These are phyloP conservation scores for Thalassiosira livingstoniorum DNA, from an alignment of 352 stramenopile species.

Conservation along the genomic window DNA sequence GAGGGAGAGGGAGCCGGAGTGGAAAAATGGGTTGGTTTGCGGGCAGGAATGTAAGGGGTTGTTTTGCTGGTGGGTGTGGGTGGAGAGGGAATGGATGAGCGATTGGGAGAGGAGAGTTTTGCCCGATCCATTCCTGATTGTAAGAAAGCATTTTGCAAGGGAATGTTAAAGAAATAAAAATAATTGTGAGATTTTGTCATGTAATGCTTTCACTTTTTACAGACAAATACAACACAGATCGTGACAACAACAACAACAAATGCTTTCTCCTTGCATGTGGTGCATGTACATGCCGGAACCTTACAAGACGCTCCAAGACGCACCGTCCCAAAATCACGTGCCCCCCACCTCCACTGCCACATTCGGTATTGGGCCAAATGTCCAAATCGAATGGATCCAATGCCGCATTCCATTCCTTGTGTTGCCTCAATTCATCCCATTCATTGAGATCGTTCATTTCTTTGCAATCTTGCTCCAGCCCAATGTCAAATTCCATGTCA, in stretches of 20 bases:
- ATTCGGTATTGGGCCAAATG: conserved; percentile 44
- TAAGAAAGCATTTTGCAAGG: no score
- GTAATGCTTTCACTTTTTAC: no score
- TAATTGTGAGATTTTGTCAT: no score
- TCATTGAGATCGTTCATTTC: conserved; percentile 2
- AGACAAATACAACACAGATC: no score
- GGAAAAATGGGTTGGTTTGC: conserved; percentile 23
- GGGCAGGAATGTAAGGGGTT: not conserved
- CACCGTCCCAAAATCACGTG: conserved; percentile 66
- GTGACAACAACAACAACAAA: no score
- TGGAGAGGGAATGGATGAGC: conserved; percentile 22
- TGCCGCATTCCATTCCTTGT: not conserved
- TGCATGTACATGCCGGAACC: no score
- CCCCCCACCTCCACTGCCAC: conserved; percentile 41
- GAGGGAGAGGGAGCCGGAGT: conserved; percentile 29
- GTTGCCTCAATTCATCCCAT: not conserved
- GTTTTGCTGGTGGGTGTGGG: not conserved
- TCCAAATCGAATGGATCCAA: conserved; percentile 32
- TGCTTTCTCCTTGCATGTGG: no score
- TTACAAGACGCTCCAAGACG: no score
- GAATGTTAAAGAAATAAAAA: no score
- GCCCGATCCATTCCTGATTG: conserved; percentile 64
- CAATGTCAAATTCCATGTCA: conserved; percentile 6
- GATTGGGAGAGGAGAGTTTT: conserved; percentile 66
- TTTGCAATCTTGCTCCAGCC: conserved; percentile 9